phyloP scores from a whole-genome alignment of 1,284 basidiomycete genomes.

The Melampsora larici-populina region DNA sequence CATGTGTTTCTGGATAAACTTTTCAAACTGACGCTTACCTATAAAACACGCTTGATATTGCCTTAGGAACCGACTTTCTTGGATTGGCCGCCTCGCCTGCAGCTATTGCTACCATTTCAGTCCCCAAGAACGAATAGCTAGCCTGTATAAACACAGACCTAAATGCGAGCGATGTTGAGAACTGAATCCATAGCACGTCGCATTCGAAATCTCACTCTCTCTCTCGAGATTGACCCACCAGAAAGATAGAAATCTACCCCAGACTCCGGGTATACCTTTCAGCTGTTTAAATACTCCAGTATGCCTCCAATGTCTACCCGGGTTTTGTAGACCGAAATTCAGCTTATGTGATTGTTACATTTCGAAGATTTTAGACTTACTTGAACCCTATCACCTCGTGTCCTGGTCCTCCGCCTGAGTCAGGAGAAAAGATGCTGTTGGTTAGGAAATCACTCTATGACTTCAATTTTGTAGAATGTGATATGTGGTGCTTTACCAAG shows the following conservation, averaged over 20 bases:
- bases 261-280: constrained; percentile 51
- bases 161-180: constrained; percentile 61
- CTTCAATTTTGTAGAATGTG: neutral
- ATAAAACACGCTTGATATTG: constrained; percentile 72
- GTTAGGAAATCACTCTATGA: neutral
- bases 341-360: constrained; percentile 51
- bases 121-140: constrained; percentile 39
- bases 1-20: neutral
- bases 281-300: constrained; percentile 61
- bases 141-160: constrained; percentile 51
- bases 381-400: constrained; percentile 57
- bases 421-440: constrained; percentile 60
- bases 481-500: constrained; percentile 60
- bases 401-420: constrained; percentile 69
- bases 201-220: constrained; percentile 4
- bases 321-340: constrained; percentile 53
- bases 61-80: constrained; percentile 71
- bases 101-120: constrained; percentile 39
- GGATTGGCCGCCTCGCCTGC: constrained; percentile 66
- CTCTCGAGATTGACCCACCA: constrained; percentile 45
- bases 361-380: constrained; percentile 49
- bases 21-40: constrained; percentile 45
- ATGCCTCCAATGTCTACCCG: constrained; percentile 68
- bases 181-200: constrained; percentile 69
- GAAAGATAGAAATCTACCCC: constrained; percentile 55